Evolutionary conservation across 371 early-diverging fungal species (phyloP), one percentile per base, ranked within the genome.

Genomic region (Mortierella sp.): DNA sequence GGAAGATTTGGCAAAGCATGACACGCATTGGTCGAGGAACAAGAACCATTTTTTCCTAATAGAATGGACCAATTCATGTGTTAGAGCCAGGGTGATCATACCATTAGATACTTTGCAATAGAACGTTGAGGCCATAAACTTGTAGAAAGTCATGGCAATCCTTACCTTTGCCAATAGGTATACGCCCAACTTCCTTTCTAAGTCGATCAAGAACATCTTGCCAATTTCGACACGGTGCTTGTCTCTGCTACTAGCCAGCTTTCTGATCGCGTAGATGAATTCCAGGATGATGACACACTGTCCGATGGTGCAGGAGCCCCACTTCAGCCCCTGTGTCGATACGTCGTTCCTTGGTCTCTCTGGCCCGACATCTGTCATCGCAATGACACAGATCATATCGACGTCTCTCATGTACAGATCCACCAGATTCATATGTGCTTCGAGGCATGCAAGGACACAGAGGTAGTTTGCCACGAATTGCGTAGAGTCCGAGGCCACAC

Each of bases 371-470:
- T 89, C 87, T 24, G 87, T 88, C 55, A 89, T 69, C 6, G 86
- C 68, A 19, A 89, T 63, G 4, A 88, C 87, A 58, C 80, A 83
- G 47, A 89, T 84, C 86, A 89, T 83, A 49, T 88, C 90, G 0
- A 81, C 78, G 66, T 89, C 90, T n/a, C 82, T 80, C 88, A 89
- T 88, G 78, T 85, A 89, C 29, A 86, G 69, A 54, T 88, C 86
- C 19, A 89, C 86, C 6, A 84, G 81, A 12, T 81, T 72, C 41
- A 89, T 63, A 47, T 89, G 86, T 10, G 74, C 74, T 16, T 83
- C 80, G 10, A 89, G 55, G 24, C 81, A 80, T 0, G 82, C 71
- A 0, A 89, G 81, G 5, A 88, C 45, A 25, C 73, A 76, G 10
- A 89, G 76, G 22, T 79, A 63, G 3, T 77, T 63, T 0, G 80